These are phyloP conservation scores for Nematodospora valgi DNA, from an alignment of 805 yeast genomes.

Conservation along the genomic window DNA sequence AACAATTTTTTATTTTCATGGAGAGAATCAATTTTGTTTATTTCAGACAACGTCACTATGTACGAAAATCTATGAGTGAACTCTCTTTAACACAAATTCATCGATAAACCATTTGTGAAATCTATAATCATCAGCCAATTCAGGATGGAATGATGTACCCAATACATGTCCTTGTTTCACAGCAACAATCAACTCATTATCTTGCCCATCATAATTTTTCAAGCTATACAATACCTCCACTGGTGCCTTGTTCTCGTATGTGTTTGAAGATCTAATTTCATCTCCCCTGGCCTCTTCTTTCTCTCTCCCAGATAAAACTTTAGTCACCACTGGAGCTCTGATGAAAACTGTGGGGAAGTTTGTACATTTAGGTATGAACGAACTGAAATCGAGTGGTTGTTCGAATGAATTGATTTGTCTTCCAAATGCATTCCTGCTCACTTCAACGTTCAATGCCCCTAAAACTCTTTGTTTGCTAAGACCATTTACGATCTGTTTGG, in stretches of 20 bases:
- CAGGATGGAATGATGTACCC: constrained; percentile 83
- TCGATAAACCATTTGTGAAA: constrained; percentile 71
- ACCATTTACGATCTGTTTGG: constrained; percentile 52
- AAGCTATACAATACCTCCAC: constrained; percentile 44
- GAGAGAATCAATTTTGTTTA: too few relatives aligned
- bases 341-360: constrained; percentile 57
- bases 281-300: constrained; percentile 11
- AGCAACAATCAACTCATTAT: constrained; percentile 55
- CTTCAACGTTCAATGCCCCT: constrained; percentile 63
- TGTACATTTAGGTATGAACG: constrained; percentile 39
- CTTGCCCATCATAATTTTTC: constrained; percentile 12
- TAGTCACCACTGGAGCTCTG: constrained; percentile 69
- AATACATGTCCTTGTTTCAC: constrained; percentile 64
- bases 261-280: constrained; percentile 18
- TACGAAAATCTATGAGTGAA: constrained; percentile 1
- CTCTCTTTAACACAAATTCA: constrained; percentile 43
- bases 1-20: too few relatives aligned
- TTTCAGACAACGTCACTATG: too few relatives aligned
- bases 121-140: constrained; percentile 53
- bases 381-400: constrained; percentile 38
- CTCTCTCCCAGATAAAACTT: constrained; percentile 11
- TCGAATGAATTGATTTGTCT: constrained; percentile 69
- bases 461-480: constrained; percentile 52
- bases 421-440: constrained; percentile 75
- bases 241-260: constrained; percentile 21